Conservation (phyloP, 768 basidiomycete species). For the Suillus brevipes region DNA sequence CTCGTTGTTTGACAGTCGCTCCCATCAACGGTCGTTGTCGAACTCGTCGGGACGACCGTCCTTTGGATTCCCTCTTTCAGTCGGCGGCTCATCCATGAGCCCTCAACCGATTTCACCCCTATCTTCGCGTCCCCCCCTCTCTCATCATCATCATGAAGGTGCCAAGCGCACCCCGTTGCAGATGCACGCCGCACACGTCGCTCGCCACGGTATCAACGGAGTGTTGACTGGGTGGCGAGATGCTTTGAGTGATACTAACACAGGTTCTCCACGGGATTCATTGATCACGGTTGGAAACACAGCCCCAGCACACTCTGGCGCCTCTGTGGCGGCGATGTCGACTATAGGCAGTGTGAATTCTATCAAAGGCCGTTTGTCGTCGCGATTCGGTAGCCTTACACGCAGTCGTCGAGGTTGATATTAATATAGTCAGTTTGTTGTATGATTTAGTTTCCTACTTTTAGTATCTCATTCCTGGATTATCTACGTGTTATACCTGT, state of each 20-base stretch:
- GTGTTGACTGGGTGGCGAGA: constrained; percentile 79
- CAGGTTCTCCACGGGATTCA: constrained; percentile 69
- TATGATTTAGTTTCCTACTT: constrained; percentile 17
- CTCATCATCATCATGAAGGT: constrained; percentile 19
- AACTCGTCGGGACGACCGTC: constrained; percentile 44
- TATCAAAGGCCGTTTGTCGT: constrained; percentile 65
- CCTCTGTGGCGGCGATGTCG: constrained; percentile 62
- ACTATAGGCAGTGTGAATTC: constrained; percentile 66
- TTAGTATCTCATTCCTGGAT: background rate
- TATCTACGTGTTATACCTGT: background rate
- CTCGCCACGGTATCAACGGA: constrained; percentile 80
- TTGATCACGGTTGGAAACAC: constrained; percentile 68
- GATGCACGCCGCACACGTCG: constrained; percentile 76
- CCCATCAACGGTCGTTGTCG: constrained; percentile 49
- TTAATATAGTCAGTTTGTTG: constrained; percentile 10
- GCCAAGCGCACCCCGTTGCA: constrained; percentile 74
- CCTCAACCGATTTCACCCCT: constrained; percentile 46
- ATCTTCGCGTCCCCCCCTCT: constrained; percentile 25
- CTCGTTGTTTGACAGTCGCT: constrained; percentile 49
- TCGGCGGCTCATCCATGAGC: constrained; percentile 45
- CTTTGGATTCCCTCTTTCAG: constrained; percentile 52
- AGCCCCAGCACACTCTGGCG: constrained; percentile 44
- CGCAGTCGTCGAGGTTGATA: constrained; percentile 39
- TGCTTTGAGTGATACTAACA: constrained; percentile 38
- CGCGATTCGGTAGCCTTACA: constrained; percentile 74